Evolutionary conservation across 2,329 filamentous ascomycete species (phyloP).

Genomic region (Parastagonospora nodorum): DNA sequence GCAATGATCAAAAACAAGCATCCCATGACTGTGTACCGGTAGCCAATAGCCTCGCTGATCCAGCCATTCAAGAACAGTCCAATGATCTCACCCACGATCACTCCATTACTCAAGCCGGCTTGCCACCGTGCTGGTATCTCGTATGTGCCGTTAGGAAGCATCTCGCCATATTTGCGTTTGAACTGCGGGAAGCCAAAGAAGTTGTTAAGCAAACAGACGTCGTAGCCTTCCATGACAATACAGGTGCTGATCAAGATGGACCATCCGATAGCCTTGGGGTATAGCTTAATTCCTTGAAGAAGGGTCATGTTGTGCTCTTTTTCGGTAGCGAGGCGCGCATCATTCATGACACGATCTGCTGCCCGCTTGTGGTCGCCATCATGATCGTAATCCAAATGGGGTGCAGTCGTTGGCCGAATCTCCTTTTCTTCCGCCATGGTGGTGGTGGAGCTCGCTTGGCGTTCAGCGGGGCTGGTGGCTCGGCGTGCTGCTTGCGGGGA

Average conservation of each 20-base stretch:
- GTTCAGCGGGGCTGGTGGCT: not conserved
- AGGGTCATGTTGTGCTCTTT: slow-evolving; percentile 61
- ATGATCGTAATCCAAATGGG: slow-evolving; percentile 15
- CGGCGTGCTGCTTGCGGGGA: not conserved
- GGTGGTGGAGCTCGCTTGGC: not conserved
- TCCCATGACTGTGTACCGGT: slow-evolving; percentile 52
- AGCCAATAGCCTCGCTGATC: slow-evolving; percentile 54
- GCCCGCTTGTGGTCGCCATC: slow-evolving; percentile 32
- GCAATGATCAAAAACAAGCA: slow-evolving; percentile 50
- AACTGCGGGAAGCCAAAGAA: slow-evolving; percentile 65
- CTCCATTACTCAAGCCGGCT: slow-evolving; percentile 54
- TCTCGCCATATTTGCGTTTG: slow-evolving; percentile 53
- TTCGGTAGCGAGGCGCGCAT: slow-evolving; percentile 53
- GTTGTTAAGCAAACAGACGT: slow-evolving; percentile 80
- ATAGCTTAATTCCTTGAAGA: slow-evolving; percentile 76
- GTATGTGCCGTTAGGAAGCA: slow-evolving; percentile 46
- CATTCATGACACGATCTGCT: slow-evolving; percentile 42
- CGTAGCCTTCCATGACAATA: slow-evolving; percentile 91
- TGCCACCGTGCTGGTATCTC: slow-evolving; percentile 55
- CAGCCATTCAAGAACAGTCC: slow-evolving; percentile 55
- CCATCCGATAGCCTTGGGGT: slow-evolving; percentile 86
- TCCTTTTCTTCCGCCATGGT: slow-evolving; percentile 32
- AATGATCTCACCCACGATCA: slow-evolving; percentile 53
- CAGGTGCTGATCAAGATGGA: slow-evolving; percentile 86
- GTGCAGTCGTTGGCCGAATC: slow-evolving; percentile 20